These are phyloP conservation scores for Salix suchowensis DNA, from an alignment of 345 rosid species.

Conservation along the genomic window DNA sequence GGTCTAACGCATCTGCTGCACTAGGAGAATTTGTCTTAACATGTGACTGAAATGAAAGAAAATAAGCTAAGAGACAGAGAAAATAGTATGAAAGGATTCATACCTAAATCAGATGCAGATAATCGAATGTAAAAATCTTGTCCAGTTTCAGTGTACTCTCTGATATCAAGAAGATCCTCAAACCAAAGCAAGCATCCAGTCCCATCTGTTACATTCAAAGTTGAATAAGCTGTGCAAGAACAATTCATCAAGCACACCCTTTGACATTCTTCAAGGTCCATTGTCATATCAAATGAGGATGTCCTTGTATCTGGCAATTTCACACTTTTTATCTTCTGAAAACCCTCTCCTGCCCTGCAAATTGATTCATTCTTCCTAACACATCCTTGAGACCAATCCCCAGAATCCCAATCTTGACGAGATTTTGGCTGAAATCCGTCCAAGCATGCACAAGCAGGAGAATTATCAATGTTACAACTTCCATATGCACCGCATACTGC, in stretches of 20 bases:
- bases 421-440: constrained; percentile 3
- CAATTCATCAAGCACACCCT: constrained; percentile 7
- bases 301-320: constrained; percentile 16
- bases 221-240: constrained; percentile 14
- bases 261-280: constrained; percentile 8
- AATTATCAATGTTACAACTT: constrained; percentile 17
- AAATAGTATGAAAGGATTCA: background rate
- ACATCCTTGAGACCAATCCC: constrained; percentile 11
- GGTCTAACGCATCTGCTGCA: background rate
- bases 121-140: constrained; percentile 18
- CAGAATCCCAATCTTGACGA: background rate
- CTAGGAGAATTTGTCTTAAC: background rate
- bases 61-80: background rate
- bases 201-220: constrained; percentile 5
- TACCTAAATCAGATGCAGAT: constrained; percentile 16
- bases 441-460: constrained; percentile 13
- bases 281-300: background rate
- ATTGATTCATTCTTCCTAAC: constrained; percentile 5
- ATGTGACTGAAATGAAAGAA: background rate
- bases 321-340: constrained; percentile 1
- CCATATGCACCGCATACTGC: constrained; percentile 16
- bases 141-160: background rate
- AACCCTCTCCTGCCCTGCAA: constrained; percentile 8
- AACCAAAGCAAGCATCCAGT: constrained; percentile 22
- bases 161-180: constrained; percentile 16